Evolutionary conservation across 176 grass and related monocot genomes (phyloP).

Genomic region (Calamus simplicifolius): DNA sequence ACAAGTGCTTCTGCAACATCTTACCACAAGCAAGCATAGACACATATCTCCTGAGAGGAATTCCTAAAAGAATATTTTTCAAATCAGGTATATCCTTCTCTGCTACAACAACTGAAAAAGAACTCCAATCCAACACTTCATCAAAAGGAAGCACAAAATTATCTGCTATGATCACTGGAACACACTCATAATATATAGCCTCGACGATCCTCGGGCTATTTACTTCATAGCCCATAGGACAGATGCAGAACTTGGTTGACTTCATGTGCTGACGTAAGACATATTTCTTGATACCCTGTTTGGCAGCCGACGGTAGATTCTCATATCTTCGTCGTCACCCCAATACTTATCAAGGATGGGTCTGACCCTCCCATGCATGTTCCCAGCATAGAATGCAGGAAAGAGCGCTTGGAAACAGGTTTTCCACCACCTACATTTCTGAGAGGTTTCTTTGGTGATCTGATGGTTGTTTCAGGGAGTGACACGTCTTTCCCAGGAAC

Average conservation of each 20-base stretch:
- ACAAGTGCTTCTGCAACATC: conserved; percentile 34
- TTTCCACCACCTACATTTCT: conserved; percentile 46
- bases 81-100: conserved; percentile 60
- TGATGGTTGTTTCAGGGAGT: conserved; percentile 76
- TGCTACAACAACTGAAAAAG: conserved; percentile 50
- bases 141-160: conserved; percentile 83
- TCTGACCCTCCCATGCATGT: conserved; percentile 87
- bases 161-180: conserved; percentile 77
- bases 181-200: conserved; percentile 77
- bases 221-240: conserved; percentile 91
- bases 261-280: conserved; percentile 84
- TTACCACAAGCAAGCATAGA: conserved; percentile 52
- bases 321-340: conserved; percentile 57
- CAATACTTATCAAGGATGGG: conserved; percentile 56
- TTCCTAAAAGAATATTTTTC: conserved; percentile 58
- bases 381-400: conserved; percentile 79
- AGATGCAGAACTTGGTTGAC: conserved; percentile 73
- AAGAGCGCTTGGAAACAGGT: conserved; percentile 41
- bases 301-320: conserved; percentile 45
- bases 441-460: conserved; percentile 57
- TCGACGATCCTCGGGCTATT: conserved; percentile 90
- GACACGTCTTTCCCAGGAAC: conserved; percentile 72
- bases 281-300: conserved; percentile 41
- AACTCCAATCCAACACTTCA: conserved; percentile 47
- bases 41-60: conserved; percentile 34